Evolutionary conservation across 2,329 filamentous ascomycete species (phyloP), one percentile per base, ranked within the genome.

Genomic region (Hymenoscyphus scutula): DNA sequence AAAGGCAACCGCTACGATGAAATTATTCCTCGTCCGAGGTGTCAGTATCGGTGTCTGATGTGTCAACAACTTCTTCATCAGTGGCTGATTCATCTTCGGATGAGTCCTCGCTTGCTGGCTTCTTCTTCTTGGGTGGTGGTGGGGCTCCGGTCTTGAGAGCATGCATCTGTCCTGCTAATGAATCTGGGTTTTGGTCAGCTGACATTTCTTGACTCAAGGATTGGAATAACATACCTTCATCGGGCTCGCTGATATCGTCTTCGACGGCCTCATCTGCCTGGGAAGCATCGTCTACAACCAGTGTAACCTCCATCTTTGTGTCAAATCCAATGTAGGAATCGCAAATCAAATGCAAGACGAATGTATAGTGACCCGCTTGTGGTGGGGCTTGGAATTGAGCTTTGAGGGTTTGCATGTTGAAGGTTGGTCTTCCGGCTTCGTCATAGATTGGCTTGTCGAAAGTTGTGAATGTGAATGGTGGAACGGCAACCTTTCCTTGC

Each of bases 301-400:
- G 82, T 1, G 90, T 92, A 30, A 97, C 91, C 73, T 97, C 92
- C 82, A 91, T 86, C 82, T 92, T 95, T 57, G 89, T 90, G 75
- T 99, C 96, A 69, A 97, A 92, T 54, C 95, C 95, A 54, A 99
- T 82, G 72, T 99, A 99, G 73, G 91, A 93, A 77, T 99, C 95
- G 74, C 93, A 97, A 60, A 98, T 82, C 66, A 97, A 81, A 76
- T 98, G 89, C 87, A 98, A 90, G 65, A 92, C 89, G 74, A 99
- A 99, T 1, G 90, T 93, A 79, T 97, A 99, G 76, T 93, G 89
- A 54, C 94, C 95, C 5, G 91, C 85, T 74, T 97, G 91, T 27
- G 94, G 92, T 53, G 95, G 95, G 1, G 95, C 94, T 68, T 94
- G 91, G 77, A 99, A 99, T 76, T 97, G 92, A 76, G 96, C 94